Evolutionary conservation across 495 filamentous ascomycete genomes (phyloP).

Genomic region (Gamarada debralockiae): DNA sequence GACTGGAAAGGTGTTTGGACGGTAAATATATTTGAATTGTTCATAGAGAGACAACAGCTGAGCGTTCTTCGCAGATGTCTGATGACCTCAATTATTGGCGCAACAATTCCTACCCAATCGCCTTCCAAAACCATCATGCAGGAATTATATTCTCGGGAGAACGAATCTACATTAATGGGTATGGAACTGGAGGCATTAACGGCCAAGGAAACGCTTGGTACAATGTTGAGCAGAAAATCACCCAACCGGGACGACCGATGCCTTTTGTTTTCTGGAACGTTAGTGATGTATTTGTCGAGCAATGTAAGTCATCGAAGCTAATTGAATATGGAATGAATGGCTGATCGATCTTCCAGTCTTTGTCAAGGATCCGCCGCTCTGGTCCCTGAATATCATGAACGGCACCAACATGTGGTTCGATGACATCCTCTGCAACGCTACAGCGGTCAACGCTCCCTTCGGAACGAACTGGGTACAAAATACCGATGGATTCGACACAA

Average conservation of each 20-base stretch:
- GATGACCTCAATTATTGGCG: constrained; percentile 53
- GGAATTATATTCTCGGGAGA: constrained; percentile 49
- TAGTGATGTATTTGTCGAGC: constrained; percentile 45
- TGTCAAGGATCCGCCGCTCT: constrained; percentile 49
- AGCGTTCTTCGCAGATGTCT: constrained; percentile 39
- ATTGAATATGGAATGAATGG: neutral
- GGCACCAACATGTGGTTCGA: constrained; percentile 51
- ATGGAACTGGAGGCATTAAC: constrained; percentile 48
- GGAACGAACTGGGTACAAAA: constrained; percentile 57
- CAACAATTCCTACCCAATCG: constrained; percentile 47
- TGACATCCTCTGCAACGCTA: constrained; percentile 47
- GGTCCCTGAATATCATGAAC: constrained; percentile 57
- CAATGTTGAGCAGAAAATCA: constrained; percentile 33
- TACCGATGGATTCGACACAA: constrained; percentile 56
- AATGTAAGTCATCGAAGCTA: constrained; percentile 29
- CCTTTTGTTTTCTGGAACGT: constrained; percentile 61
- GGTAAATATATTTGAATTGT: constrained; percentile 23
- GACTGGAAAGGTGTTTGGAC: constrained; percentile 47
- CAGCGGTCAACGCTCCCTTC: constrained; percentile 44
- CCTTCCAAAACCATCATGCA: constrained; percentile 55
- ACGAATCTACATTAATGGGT: constrained; percentile 45
- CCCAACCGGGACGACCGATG: constrained; percentile 51
- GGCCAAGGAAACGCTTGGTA: constrained; percentile 50
- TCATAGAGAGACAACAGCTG: no score
- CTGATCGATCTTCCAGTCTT: constrained; percentile 28